Conservation (phyloP, 345 rosid genomes). For the Eutrema yunnanense region DNA sequence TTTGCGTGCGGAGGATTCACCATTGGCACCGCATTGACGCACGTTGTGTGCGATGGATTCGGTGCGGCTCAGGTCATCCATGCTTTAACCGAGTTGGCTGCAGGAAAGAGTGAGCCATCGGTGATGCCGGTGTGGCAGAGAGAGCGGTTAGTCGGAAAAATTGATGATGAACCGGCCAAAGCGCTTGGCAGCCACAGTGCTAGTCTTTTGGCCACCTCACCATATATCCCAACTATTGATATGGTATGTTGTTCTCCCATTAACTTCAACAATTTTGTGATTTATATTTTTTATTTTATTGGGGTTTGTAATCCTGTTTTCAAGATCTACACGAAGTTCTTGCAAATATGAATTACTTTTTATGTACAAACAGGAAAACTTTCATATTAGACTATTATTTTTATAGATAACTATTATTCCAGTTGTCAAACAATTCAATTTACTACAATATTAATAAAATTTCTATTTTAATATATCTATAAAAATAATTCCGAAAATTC, state of each 20-base stretch:
- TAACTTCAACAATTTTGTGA: not conserved
- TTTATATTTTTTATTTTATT: not conserved
- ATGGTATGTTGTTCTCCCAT: not conserved
- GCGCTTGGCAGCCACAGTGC: not conserved
- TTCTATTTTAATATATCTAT: too few species aligned
- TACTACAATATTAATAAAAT: too few species aligned
- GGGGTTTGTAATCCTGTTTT: not conserved
- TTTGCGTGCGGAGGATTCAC: conserved; percentile 42
- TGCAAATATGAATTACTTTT: too few species aligned
- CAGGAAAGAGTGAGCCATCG: conserved; percentile 32
- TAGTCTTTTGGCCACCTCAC: conserved; percentile 17
- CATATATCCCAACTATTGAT: conserved; percentile 8
- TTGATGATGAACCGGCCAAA: not conserved
- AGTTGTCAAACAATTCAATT: too few species aligned
- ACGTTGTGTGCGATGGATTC: conserved; percentile 42
- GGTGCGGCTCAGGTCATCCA: conserved; percentile 37
- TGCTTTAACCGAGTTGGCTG: conserved; percentile 36
- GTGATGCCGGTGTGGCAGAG: conserved; percentile 44
- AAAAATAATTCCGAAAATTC: too few species aligned
- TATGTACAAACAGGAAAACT: too few species aligned
- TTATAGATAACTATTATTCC: too few species aligned
- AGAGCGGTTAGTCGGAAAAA: conserved; percentile 21
- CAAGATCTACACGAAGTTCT: too few species aligned
- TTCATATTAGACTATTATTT: too few species aligned
- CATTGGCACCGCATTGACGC: conserved; percentile 42